Evolutionary conservation across 225 moss, liverwort and hornwort species (phyloP).

Genomic region (Anthoceros angustus): DNA sequence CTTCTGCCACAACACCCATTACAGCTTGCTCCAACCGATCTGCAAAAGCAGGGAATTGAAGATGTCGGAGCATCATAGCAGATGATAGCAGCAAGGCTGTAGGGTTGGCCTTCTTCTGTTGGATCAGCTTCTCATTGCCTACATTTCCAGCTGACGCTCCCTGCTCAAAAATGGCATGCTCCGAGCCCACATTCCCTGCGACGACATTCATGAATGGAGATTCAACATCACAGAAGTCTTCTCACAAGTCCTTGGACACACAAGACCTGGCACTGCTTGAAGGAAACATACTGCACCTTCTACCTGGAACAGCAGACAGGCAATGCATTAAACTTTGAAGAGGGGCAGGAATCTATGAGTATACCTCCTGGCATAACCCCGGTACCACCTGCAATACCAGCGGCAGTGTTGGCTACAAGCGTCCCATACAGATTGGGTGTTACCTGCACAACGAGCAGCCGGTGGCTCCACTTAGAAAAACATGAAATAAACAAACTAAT

Average conservation of each 20-base stretch:
- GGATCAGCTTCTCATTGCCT: conserved; percentile 83
- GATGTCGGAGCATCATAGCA: conserved; percentile 98
- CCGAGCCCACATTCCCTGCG: conserved; percentile 85
- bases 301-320: background rate
- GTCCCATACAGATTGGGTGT: conserved; percentile 98
- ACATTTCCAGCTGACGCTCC: conserved; percentile 99
- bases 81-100: conserved; percentile 78
- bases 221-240: background rate
- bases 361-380: conserved; percentile 99
- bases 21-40: conserved; percentile 90
- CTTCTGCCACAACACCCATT: conserved; percentile 78
- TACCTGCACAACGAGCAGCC: conserved; percentile 37
- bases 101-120: conserved; percentile 69
- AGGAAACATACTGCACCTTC: background rate
- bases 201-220: background rate
- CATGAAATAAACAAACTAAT: background rate
- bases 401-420: conserved; percentile 92
- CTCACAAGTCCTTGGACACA: too few relatives aligned
- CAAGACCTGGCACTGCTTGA: background rate
- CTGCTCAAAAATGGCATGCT: conserved; percentile 98
- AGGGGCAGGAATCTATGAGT: background rate
- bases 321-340: background rate
- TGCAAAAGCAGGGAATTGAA: conserved; percentile 94
- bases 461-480: background rate
- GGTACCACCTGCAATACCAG: conserved; percentile 97